phyloP scores from a whole-genome alignment of 768 basidiomycete genomes.

The Mycena leptocephala region DNA sequence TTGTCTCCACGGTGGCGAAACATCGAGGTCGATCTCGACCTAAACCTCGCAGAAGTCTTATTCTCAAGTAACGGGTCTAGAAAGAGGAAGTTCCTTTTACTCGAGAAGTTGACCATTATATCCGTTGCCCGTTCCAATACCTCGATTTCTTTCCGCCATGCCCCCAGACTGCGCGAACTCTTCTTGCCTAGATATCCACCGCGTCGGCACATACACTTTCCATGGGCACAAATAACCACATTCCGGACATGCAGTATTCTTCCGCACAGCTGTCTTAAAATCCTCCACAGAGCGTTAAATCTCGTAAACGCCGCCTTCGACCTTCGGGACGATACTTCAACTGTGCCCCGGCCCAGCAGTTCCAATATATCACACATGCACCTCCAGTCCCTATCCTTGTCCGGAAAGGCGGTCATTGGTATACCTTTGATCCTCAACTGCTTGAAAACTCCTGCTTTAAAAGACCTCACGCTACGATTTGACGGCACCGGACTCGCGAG shows the following conservation, averaged over 20 bases:
- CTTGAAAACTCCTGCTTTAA: background rate
- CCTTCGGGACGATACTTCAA: too few relatives aligned
- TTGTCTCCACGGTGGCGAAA: background rate
- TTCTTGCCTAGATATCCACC: too few relatives aligned
- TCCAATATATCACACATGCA: background rate
- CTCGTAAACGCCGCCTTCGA: too few relatives aligned
- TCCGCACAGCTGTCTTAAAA: too few relatives aligned
- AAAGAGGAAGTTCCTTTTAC: background rate
- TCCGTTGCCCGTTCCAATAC: background rate
- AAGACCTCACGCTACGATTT: background rate
- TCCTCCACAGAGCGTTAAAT: too few relatives aligned
- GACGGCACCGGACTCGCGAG: background rate
- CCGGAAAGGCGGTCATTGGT: too few relatives aligned
- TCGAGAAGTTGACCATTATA: background rate
- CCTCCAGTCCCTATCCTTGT: background rate
- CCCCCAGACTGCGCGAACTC: constrained; percentile 1
- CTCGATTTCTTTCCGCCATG: background rate
- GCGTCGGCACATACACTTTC: too few relatives aligned
- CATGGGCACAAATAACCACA: too few relatives aligned
- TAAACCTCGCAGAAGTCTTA: background rate
- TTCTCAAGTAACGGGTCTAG: too few relatives aligned
- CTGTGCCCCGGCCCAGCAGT: too few relatives aligned
- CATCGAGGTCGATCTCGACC: background rate
- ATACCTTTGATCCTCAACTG: background rate
- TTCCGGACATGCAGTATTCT: too few relatives aligned